Evolutionary conservation across 345 rosid species (phyloP), one percentile per base, ranked within the genome.

Genomic region (Salix caprea): DNA sequence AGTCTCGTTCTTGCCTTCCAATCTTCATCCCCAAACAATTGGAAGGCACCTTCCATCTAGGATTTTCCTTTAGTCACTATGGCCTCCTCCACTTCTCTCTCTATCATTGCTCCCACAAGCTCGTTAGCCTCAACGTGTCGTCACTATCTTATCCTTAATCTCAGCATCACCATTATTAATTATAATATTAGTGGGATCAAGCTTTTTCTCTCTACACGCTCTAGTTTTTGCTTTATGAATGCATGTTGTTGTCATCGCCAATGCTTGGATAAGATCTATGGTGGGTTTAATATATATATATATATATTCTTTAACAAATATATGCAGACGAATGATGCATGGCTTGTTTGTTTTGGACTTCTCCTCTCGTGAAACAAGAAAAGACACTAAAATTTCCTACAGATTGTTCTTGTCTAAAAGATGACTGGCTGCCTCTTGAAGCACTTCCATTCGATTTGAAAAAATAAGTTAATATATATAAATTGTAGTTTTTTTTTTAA

Each of bases 201-300:
- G 1, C 11, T 19, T 6, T 58, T 58, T 18, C 15, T 69, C 26
- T 30, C 15, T 52, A 50, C 21, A 16, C 2, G 2, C n/a, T 6
- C 21, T 50, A 4, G 10, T 50, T 16, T 50, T 50, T 50, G 58
- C 58, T 18, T 50, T 50, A 50, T 50, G 6, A 50, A 5, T 18
- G 58, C 19, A 6, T 6, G 19, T 1, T 50, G 58, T 21, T 21
- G 44, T 21, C 23, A 24, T 40, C 74, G 62, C 36, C 75, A 36
- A 52, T 24, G 19, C 23, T 30, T 64, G 72, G 56, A 80, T 72
- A 71, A 66, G 73, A 60, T 23, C 23, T 71, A 40, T 32, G 78
- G 56, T 70, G 72, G 56, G 6, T 70, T 42, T 65, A 34, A 70
- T 30, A 30, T 30, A 30, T 2, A 34, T 34, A 34, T 5, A 34